Evolutionary conservation across 2,329 filamentous ascomycete species (phyloP), one percentile per base, ranked within the genome.

Genomic region (Claviceps digitariae): DNA sequence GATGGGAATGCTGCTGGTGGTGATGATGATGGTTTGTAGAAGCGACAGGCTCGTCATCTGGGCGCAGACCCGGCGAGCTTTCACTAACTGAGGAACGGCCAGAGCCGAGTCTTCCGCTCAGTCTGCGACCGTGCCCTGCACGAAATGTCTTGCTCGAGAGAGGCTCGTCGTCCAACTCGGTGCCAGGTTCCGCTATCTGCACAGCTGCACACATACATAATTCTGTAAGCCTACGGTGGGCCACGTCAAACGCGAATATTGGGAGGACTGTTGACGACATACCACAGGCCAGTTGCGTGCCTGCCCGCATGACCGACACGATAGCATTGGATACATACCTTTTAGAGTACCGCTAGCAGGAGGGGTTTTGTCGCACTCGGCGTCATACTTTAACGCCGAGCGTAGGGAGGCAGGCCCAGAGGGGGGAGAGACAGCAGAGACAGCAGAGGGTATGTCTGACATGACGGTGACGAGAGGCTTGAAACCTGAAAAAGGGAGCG

Each of bases 171-270:
- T 69, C 68, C 36, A 63, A 57, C 48, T 69, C 68, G 38, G 63
- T 61, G 21, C 63, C 63, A 20, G 77, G 76, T 59, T 81, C 78
- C 48, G 77, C 74, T 55, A 82, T 82, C 61, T 81, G 77, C 52
- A 82, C 79, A 54, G 77, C 78, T 68, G 54, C 44, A 21, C 41
- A 23, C 25, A 36, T 50, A 46, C 48, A 51, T 62, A 4, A 57
- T 62, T n/a, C n/a, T n/a, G 55, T 56, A 49, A 64, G 65, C 60
- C 53, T 52, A 55, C 48, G 53, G 4, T 21, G 7, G 23, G 7
- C 17, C 50, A 47, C 23, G 41, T 27, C 43, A 52, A 4, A 25
- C 15, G 29, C 10, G 13, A 36, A 27, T 43, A 10, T 25, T n/a
- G 21, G 21, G 12, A 46, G 20, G 15, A 40, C 29, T 40, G 31